Percentiles rank a stretch among this genome's conserved stretches.
phyloP scores from a whole-genome alignment of 495 filamentous ascomycete species.

The Umbilicaria muhlenbergii region DNA sequence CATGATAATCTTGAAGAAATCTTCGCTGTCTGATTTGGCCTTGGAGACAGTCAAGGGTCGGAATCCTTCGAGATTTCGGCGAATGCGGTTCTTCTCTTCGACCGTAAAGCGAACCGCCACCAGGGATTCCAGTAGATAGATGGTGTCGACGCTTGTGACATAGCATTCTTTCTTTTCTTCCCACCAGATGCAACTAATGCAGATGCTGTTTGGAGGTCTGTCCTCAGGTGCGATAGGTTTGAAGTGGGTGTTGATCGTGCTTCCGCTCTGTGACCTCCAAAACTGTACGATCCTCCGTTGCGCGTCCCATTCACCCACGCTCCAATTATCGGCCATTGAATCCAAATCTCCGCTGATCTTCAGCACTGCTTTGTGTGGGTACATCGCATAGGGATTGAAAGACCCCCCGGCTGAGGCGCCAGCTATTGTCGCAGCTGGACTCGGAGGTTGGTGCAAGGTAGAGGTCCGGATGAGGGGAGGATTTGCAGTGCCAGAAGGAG shows the following conservation, averaged over 20 bases:
- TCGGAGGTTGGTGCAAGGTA: conserved; percentile 46
- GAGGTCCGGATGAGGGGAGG: conserved; percentile 74
- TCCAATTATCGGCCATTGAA: conserved; percentile 68
- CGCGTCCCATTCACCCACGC: conserved; percentile 55
- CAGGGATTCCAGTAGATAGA: conserved; percentile 77
- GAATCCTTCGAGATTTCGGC: conserved; percentile 87
- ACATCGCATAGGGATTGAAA: conserved; percentile 73
- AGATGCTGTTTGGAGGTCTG: conserved; percentile 57
- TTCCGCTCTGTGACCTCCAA: conserved; percentile 58
- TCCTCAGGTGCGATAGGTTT: conserved; percentile 54
- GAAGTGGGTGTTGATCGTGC: conserved; percentile 57
- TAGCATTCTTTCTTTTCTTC: conserved; percentile 76
- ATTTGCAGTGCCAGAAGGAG: conserved; percentile 32
- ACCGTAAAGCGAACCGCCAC: conserved; percentile 73
- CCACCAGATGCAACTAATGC: conserved; percentile 89
- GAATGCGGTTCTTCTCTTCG: conserved; percentile 95
- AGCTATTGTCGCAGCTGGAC: conserved; percentile 24
- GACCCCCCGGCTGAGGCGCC: conserved; percentile 18
- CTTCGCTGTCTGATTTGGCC: conserved; percentile 75
- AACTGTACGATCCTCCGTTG: conserved; percentile 79
- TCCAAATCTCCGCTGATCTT: conserved; percentile 75
- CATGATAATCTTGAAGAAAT: conserved; percentile 99
- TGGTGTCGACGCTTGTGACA: conserved; percentile 93
- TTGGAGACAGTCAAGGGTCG: conserved; percentile 84
- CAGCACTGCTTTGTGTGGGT: conserved; percentile 72